Evolutionary conservation across 2,329 filamentous ascomycete species (phyloP), one percentile per base, ranked within the genome.

Genomic region (Fusarium setosum): DNA sequence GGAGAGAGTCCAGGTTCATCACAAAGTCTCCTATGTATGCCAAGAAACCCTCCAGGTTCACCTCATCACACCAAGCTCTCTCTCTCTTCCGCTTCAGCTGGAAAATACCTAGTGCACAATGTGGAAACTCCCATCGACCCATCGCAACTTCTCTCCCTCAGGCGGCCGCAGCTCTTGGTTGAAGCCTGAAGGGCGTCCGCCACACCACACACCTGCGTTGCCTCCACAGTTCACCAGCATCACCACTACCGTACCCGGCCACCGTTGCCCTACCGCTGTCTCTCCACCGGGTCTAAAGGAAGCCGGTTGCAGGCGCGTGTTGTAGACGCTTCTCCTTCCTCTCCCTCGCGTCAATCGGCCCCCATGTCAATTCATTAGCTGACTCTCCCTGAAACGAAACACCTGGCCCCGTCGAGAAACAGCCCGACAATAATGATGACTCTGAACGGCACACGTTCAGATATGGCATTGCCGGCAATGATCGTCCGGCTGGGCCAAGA

Each of bases 331-430:
- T 56, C 45, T 56, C 53, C 51, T 37, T 65, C 50, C 53, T 51
- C 40, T 65, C 50, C 53, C 56, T 65, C 59, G 53, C 55, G 41
- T 63, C 38, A 31, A 23, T 21, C 13, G 9, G 35, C 42, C 24
- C 37, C 65, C 65, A 63, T 56, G 58, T 37, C 47, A 34, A 42
- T 64, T 38, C 26, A 9, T 8, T 12, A 29, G 5, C 42, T 63
- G 61, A 68, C 54, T 66, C 65, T 66, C 49, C 58, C 65, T 68
- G 65, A 68, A 68, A 68, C 65, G 65, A 68, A 68, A 68, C 65
- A 51, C 21, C n/a, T 29, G 49, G 26, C 32, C 47, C 44, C 20
- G 23, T 51, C 32, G 17, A 66, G 57, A 68, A 68, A 68, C 53
- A 63, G 44, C 61, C 67, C 50, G 58, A 40, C 44, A 41, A n/a